These are phyloP conservation scores for Cercophora sp. DNA, from an alignment of 495 filamentous ascomycete genomes.

Conservation along the genomic window DNA sequence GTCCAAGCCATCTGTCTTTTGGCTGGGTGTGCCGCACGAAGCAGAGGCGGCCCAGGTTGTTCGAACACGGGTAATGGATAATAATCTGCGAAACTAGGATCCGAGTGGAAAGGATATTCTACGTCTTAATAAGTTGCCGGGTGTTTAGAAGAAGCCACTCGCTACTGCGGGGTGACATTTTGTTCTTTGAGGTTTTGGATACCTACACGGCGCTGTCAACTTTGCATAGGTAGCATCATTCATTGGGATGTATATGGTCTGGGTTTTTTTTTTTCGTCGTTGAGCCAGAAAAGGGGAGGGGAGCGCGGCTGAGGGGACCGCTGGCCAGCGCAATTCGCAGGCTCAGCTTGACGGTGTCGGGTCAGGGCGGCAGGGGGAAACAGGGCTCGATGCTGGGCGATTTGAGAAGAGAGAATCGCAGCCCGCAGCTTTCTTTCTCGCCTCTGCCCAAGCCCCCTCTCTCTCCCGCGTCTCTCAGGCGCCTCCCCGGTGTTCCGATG, in stretches of 20 bases:
- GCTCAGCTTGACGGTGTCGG: neutral
- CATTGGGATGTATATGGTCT: no score
- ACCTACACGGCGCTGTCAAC: constrained; percentile 3
- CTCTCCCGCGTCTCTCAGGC: neutral
- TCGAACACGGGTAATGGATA: constrained; percentile 8
- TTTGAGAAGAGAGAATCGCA: no score
- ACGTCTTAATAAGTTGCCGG: constrained; percentile 5
- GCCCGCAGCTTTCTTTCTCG: neutral
- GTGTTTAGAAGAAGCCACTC: neutral
- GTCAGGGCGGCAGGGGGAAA: neutral
- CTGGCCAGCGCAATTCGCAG: neutral
- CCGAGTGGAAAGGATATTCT: constrained; percentile 2
- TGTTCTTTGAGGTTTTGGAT: constrained; percentile 9
- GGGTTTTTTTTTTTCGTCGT: no score
- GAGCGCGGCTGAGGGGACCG: neutral
- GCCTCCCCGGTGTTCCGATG: neutral
- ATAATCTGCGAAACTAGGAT: constrained; percentile 7
- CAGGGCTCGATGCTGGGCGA: no score
- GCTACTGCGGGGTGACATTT: neutral
- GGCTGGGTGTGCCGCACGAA: no score
- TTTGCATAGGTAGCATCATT: no score
- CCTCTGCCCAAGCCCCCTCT: no score
- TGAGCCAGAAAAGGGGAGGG: neutral
- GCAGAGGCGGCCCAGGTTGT: neutral
- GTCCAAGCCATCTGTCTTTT: no score